Base-by-base conservation (phyloP, 441 rosid species). In the Macaranga tanarius region DNA sequence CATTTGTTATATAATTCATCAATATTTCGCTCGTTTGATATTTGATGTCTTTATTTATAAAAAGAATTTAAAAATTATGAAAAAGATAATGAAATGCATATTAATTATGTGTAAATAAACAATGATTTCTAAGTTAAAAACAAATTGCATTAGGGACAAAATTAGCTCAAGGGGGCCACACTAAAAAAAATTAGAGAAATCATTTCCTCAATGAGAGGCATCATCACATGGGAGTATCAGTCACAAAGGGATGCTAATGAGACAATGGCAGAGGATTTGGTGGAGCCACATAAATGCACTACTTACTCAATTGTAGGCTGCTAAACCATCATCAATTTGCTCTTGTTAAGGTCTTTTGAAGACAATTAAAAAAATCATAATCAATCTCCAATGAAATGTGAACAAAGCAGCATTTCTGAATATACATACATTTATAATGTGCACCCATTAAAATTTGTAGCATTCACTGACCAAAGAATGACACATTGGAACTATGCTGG, bases 201-300 rank as follows among this genome's bases (percentile, higher is more conserved):
- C 42, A 56, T 59, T 42, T 52, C 38, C 61, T 9, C 51, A 17
- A 4, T 9, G 73, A 76, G 82, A 61, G 74, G 88, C 89, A 86
- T 67, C 40, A 71, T 81, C 92, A 88, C 92, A 86, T 88, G 89
- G 88, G 84, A 74, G 79, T 79, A 73, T 75, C 80, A 75, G 84
- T 83, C 76, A 83, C 75, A 68, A 64, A 71, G 74, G 60, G 81
- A 77, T 59, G 80, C 87, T 76, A 82, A 84, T 81, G 88, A 86
- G 89, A 86, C 86, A 85, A 69, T 77, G 83, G 86, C 85, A 77
- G 87, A 78, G 87, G 89, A 86, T 86, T 82, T 85, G 92, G 86
- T 83, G 90, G 87, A 84, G 87, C 87, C 89, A 79, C 80, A 31
- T 83, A 58, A 82, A 81, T 88, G 84, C 86, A 65, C 75, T 73